Conservation (phyloP, 2,329 filamentous ascomycete genomes). For the Arachnomyces sp. region DNA sequence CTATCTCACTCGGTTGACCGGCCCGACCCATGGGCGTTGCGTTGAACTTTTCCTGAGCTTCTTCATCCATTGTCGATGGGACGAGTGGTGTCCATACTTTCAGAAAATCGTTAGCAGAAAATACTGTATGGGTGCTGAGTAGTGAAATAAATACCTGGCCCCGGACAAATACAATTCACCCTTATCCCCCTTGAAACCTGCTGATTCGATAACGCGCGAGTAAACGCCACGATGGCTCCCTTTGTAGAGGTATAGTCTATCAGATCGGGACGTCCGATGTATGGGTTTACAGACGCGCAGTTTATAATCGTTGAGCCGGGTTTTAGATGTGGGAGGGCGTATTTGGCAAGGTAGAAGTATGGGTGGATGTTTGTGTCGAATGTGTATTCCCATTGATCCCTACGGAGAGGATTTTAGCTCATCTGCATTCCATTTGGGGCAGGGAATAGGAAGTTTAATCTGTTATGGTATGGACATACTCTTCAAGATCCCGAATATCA, state of each 20-base stretch:
- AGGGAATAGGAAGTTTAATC: background rate
- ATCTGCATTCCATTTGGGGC: background rate
- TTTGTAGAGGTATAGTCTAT: constrained; percentile 72
- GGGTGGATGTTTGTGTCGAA: constrained; percentile 80
- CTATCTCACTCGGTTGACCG: constrained; percentile 73
- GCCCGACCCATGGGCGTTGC: constrained; percentile 67
- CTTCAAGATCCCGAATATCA: constrained; percentile 62
- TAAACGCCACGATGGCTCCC: constrained; percentile 72
- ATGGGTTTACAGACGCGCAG: constrained; percentile 76
- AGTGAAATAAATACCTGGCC: constrained; percentile 43
- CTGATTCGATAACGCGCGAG: constrained; percentile 68
- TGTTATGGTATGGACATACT: constrained; percentile 52
- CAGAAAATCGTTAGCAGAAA: too few species aligned
- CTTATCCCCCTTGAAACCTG: constrained; percentile 64
- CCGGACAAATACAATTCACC: constrained; percentile 69
- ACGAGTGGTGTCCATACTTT: constrained; percentile 68
- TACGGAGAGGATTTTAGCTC: constrained; percentile 23
- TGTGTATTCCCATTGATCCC: constrained; percentile 70
- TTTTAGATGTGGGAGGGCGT: constrained; percentile 66
- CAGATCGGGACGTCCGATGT: constrained; percentile 70
- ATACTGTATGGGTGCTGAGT: background rate
- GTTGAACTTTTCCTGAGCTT: constrained; percentile 64
- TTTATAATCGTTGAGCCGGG: constrained; percentile 74
- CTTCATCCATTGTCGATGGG: constrained; percentile 61
- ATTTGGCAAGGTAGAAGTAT: constrained; percentile 74